phyloP scores from a whole-genome alignment of 1,284 basidiomycete species.

The Lentinula novae-zelandiae region DNA sequence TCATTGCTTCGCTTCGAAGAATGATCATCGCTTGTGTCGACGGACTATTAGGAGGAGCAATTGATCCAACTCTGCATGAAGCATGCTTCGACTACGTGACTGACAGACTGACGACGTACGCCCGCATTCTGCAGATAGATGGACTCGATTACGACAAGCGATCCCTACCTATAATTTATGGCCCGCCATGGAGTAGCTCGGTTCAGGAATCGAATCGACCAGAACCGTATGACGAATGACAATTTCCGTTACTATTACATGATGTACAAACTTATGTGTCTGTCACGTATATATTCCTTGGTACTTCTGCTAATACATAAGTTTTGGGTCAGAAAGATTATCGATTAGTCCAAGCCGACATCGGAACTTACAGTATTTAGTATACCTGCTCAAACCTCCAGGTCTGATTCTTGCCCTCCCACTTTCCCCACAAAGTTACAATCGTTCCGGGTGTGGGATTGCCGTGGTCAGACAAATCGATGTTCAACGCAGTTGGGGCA shows the following conservation, averaged over 20 bases:
- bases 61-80: background rate
- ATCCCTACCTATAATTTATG: too few relatives aligned
- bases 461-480: constrained; percentile 26
- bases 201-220: too few relatives aligned
- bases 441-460: constrained; percentile 27
- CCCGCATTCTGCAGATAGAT: too few relatives aligned
- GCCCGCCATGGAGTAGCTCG: too few relatives aligned
- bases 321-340: too few relatives aligned
- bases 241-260: too few relatives aligned
- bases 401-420: constrained; percentile 28
- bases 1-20: background rate
- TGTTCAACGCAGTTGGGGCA: constrained; percentile 3
- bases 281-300: too few relatives aligned
- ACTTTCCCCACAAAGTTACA: constrained; percentile 28
- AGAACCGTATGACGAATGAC: too few relatives aligned
- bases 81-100: background rate
- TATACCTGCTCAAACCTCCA: constrained; percentile 23
- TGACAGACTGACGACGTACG: background rate
- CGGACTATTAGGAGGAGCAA: background rate
- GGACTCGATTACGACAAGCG: too few relatives aligned
- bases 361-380: background rate
- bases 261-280: too few relatives aligned
- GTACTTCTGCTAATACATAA: too few relatives aligned
- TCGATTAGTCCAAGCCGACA: too few relatives aligned
- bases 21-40: background rate